These are phyloP conservation scores for Pugionium dolabratum DNA, from an alignment of 345 rosid species.

Conservation along the genomic window DNA sequence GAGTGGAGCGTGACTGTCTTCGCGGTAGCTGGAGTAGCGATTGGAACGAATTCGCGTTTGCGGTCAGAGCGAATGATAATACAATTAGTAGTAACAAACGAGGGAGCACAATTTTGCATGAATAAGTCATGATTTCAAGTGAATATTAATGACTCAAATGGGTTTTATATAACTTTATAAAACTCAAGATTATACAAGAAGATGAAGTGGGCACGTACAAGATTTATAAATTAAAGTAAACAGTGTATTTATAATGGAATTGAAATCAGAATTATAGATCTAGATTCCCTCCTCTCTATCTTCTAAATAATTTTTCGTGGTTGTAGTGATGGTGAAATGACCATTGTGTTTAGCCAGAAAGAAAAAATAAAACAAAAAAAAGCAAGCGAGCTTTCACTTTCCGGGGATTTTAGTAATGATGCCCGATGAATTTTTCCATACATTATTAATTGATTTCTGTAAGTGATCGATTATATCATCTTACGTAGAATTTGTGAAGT, in stretches of 20 bases:
- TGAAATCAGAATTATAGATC: slow-evolving; percentile 14
- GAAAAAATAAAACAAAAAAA: background rate
- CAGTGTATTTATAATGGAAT: slow-evolving; percentile 11
- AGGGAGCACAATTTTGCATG: slow-evolving; percentile 13
- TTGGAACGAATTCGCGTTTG: slow-evolving; percentile 49
- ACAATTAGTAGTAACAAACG: slow-evolving; percentile 14
- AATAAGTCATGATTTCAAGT: slow-evolving; percentile 18
- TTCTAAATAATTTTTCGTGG: slow-evolving; percentile 16
- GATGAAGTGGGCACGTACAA: slow-evolving; percentile 17
- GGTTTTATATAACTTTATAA: background rate
- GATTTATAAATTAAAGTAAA: background rate
- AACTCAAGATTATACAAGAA: background rate
- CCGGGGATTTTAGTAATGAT: slow-evolving; percentile 9
- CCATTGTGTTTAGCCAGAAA: slow-evolving; percentile 20
- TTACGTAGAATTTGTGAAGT: too few species aligned
- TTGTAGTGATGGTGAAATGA: slow-evolving; percentile 25
- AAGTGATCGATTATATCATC: too few species aligned
- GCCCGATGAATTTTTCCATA: background rate
- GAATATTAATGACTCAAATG: background rate
- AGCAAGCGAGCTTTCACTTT: slow-evolving; percentile 5
- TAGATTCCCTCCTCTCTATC: slow-evolving; percentile 3
- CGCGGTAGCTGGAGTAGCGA: slow-evolving; percentile 61
- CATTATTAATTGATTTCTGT: background rate
- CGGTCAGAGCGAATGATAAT: slow-evolving; percentile 30
- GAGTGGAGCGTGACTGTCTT: slow-evolving; percentile 39